phyloP scores from a whole-genome alignment of 345 rosid species.

The Eucalyptus pumila region DNA sequence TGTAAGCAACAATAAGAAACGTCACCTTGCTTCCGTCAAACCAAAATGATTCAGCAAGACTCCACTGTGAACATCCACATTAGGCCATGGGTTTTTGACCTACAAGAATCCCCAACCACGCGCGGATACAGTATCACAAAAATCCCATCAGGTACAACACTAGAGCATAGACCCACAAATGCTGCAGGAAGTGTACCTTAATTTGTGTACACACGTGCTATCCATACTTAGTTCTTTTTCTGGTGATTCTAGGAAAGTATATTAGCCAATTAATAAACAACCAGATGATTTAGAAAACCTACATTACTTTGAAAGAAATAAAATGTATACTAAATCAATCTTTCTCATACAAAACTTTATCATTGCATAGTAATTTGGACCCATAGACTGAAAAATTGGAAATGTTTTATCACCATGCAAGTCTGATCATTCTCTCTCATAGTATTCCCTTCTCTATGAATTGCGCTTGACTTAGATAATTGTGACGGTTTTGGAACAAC shows the following conservation, averaged over 20 bases:
- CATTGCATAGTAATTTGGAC: not conserved
- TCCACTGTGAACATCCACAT: conserved; percentile 99
- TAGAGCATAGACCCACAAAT: not conserved
- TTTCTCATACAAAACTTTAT: not conserved
- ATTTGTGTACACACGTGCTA: not conserved
- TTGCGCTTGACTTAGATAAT: not conserved
- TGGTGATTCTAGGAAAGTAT: not conserved
- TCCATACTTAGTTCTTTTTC: not conserved
- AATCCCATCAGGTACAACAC: not conserved
- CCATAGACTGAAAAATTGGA: not conserved
- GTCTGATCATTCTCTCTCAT: no score
- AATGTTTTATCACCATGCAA: not conserved
- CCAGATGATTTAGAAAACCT: not conserved
- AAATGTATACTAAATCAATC: not conserved
- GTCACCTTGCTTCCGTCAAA: conserved; percentile 89
- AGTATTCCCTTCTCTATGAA: not conserved
- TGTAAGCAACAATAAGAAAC: not conserved
- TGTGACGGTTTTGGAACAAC: not conserved
- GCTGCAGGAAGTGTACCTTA: not conserved
- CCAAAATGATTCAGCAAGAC: conserved; percentile 89
- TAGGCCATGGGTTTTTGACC: conserved; percentile 99
- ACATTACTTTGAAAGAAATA: not conserved
- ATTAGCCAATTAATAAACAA: not conserved
- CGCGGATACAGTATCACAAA: not conserved
- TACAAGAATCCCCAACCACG: conserved; percentile 2